Percentiles rank a stretch among this genome's conserved stretches.
Conservation (phyloP, 2,329 filamentous ascomycete species). For the Endothia cerciana region DNA sequence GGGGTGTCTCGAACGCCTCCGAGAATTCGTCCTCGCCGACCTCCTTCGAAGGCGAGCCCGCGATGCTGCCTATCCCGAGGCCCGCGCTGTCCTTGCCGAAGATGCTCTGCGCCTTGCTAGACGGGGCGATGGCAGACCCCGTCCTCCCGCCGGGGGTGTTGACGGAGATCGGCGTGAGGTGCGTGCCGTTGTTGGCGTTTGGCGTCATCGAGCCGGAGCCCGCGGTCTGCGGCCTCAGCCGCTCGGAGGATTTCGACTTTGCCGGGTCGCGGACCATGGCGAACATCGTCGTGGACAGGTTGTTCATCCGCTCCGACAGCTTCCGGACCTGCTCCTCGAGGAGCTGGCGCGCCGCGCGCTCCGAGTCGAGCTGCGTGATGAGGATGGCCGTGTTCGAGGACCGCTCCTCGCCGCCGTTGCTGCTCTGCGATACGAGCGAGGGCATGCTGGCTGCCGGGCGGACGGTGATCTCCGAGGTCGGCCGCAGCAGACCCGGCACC, state of each 20-base stretch:
- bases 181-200: constrained; percentile 27
- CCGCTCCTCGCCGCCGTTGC: constrained; percentile 34
- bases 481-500: constrained; percentile 37
- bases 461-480: constrained; percentile 52
- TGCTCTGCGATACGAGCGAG: constrained; percentile 38
- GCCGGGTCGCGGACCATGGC: constrained; percentile 41
- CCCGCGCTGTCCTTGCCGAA: constrained; percentile 44
- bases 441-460: constrained; percentile 53
- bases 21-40: constrained; percentile 41
- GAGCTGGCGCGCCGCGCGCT: constrained; percentile 58
- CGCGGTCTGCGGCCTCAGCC: constrained; percentile 30
- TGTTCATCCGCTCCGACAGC: constrained; percentile 54
- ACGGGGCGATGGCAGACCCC: constrained; percentile 21
- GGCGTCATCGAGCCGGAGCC: constrained; percentile 29
- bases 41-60: constrained; percentile 36
- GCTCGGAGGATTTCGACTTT: constrained; percentile 40
- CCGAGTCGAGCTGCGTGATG: constrained; percentile 56
- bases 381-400: constrained; percentile 55
- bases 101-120: constrained; percentile 34
- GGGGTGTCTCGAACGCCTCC: constrained; percentile 57
- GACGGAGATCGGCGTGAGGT: constrained; percentile 23
- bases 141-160: constrained; percentile 17
- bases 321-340: constrained; percentile 61
- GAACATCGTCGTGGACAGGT: constrained; percentile 48
- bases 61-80: constrained; percentile 16